Percentiles rank a stretch among this genome's conserved stretches.
phyloP scores from a whole-genome alignment of 1,284 basidiomycete species.

The Ustilago hordei region DNA sequence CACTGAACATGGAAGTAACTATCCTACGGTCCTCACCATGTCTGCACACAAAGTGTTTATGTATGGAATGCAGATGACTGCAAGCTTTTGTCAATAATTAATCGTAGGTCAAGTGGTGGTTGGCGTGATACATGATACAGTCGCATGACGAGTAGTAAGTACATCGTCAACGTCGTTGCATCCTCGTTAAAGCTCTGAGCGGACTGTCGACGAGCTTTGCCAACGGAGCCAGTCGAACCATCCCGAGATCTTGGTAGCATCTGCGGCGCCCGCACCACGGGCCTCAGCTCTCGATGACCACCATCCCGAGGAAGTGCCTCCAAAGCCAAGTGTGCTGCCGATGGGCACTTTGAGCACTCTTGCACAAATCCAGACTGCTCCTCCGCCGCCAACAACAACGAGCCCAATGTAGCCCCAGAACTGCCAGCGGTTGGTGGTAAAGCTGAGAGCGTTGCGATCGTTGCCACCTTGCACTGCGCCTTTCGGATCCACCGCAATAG shows the following conservation, averaged over 20 bases:
- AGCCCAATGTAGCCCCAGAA: conserved; percentile 50
- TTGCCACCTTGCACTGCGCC: conserved; percentile 59
- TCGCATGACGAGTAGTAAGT: neutral
- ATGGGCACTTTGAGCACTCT: conserved; percentile 44
- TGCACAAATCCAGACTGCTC: conserved; percentile 45
- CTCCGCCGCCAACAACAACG: conserved; percentile 47
- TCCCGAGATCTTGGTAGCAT: conserved; percentile 36
- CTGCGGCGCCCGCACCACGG: conserved; percentile 15
- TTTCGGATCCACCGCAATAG: conserved; percentile 74
- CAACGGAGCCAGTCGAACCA: conserved; percentile 53
- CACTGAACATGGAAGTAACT: neutral
- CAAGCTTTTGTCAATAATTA: conserved; percentile 2
- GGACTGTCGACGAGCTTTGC: conserved; percentile 32
- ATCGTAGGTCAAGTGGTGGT: conserved; percentile 2
- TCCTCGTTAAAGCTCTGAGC: conserved; percentile 27
- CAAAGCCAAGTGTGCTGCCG: conserved; percentile 46
- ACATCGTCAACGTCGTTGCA: neutral
- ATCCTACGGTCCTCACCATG: neutral
- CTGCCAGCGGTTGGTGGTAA: conserved; percentile 41
- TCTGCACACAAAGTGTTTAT: neutral
- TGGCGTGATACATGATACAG: neutral
- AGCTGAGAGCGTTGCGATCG: conserved; percentile 51
- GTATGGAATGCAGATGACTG: conserved; percentile 9
- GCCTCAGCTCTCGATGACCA: conserved; percentile 33
- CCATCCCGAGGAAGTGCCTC: conserved; percentile 23